Evolutionary conservation across 164 flowering plant genomes (phyloP).

Genomic region (Macadamia tetraphylla): DNA sequence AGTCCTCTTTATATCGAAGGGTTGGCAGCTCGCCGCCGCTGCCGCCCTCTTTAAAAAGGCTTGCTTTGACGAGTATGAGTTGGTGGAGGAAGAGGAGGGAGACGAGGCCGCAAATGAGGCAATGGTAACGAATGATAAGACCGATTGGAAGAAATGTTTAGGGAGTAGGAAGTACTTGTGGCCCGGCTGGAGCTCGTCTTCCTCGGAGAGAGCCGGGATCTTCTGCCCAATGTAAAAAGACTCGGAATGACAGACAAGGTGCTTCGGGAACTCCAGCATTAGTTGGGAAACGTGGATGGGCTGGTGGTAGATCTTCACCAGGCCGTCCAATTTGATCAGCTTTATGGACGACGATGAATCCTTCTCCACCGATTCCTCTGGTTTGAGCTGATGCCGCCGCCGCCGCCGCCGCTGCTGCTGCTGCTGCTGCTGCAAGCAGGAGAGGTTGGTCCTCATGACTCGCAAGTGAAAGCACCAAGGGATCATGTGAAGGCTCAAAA

Average conservation of each 20-base stretch:
- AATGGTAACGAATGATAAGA: slow-evolving; percentile 33
- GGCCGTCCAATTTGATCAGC: slow-evolving; percentile 36
- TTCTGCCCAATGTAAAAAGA: slow-evolving; percentile 46
- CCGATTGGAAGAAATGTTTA: slow-evolving; percentile 32
- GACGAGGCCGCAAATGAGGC: slow-evolving; percentile 24
- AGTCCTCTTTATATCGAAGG: slow-evolving; percentile 34
- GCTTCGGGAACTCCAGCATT: slow-evolving; percentile 36
- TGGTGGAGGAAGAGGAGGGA: neutral
- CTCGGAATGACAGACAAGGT: slow-evolving; percentile 36
- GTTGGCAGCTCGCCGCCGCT: slow-evolving; percentile 16
- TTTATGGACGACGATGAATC: slow-evolving; percentile 14
- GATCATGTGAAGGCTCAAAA: slow-evolving; percentile 1
- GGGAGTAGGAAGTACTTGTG: slow-evolving; percentile 48
- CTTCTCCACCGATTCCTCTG: neutral
- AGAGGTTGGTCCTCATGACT: neutral
- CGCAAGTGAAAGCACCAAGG: slow-evolving; percentile 3
- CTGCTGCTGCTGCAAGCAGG: neutral
- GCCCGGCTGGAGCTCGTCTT: slow-evolving; percentile 37
- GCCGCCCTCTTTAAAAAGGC: slow-evolving; percentile 17
- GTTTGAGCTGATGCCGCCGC: neutral
- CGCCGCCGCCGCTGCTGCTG: too few relatives aligned
- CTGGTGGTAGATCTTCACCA: slow-evolving; percentile 29
- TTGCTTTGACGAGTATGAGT: neutral
- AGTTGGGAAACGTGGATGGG: slow-evolving; percentile 34
- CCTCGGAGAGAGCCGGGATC: slow-evolving; percentile 32